Conservation (phyloP, 306 rosid species). For the Dalbergia cochinchinensis region DNA sequence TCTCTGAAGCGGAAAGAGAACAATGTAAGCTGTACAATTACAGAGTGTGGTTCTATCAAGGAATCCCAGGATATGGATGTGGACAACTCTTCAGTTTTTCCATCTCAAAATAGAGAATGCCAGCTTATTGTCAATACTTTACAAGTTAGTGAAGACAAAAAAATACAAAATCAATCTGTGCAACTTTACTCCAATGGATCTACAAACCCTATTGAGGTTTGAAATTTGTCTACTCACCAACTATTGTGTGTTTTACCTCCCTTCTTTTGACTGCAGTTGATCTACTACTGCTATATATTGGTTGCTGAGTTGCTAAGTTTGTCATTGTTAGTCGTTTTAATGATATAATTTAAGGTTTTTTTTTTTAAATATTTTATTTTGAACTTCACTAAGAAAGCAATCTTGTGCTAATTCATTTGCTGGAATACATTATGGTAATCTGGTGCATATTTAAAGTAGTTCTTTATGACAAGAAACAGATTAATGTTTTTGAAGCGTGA, state of each 20-base stretch:
- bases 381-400: neutral
- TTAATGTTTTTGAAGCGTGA: constrained; percentile 13
- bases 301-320: constrained; percentile 24
- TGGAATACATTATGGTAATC: neutral
- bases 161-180: constrained; percentile 30
- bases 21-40: constrained; percentile 21
- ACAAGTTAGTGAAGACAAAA: constrained; percentile 48
- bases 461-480: neutral
- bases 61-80: constrained; percentile 44
- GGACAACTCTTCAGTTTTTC: constrained; percentile 47
- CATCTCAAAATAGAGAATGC: constrained; percentile 43
- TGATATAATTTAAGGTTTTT: constrained; percentile 21
- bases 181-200: constrained; percentile 47
- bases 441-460: constrained; percentile 8
- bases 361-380: neutral
- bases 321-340: constrained; percentile 13
- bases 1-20: constrained; percentile 48
- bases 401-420: constrained; percentile 11
- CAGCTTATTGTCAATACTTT: constrained; percentile 37
- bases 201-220: constrained; percentile 51
- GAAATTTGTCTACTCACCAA: constrained; percentile 40
- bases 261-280: constrained; percentile 32
- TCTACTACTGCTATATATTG: constrained; percentile 4
- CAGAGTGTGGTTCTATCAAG: constrained; percentile 31
- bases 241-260: constrained; percentile 6